These are phyloP conservation scores for Cystobasidium sp. DNA, from an alignment of 1,284 basidiomycete species.

Conservation along the genomic window DNA sequence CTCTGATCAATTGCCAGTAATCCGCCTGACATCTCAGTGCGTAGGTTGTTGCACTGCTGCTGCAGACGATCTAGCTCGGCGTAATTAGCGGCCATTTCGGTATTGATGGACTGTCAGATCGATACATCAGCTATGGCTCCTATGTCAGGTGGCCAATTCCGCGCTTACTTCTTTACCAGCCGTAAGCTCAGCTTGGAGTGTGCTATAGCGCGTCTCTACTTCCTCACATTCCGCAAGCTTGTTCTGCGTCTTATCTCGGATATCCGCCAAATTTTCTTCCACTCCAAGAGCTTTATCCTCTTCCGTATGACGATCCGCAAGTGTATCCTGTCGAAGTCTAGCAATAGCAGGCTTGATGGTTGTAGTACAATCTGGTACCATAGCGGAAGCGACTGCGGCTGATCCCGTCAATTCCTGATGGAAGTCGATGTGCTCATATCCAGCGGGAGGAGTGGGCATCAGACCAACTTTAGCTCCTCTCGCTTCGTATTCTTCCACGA, in stretches of 20 bases:
- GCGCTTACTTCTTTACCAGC: conserved; percentile 48
- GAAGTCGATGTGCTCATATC: conserved; percentile 51
- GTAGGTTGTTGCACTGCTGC: conserved; percentile 38
- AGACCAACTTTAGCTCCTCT: conserved; percentile 48
- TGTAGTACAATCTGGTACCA: conserved; percentile 51
- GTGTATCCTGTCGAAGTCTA: conserved; percentile 45
- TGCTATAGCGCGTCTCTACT: conserved; percentile 48
- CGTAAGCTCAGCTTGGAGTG: conserved; percentile 38
- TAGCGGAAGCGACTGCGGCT: conserved; percentile 45
- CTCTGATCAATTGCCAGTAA: conserved; percentile 43
- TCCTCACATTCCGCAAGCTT: conserved; percentile 46
- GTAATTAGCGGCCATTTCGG: conserved; percentile 33
- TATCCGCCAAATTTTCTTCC: conserved; percentile 47
- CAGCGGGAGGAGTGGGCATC: conserved; percentile 45
- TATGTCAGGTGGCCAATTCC: neutral
- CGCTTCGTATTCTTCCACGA: conserved; percentile 47
- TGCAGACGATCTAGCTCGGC: conserved; percentile 34
- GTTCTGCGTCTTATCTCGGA: conserved; percentile 44
- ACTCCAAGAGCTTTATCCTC: conserved; percentile 44
- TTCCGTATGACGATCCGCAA: conserved; percentile 33
- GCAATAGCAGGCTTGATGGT: conserved; percentile 50
- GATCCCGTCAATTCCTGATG: conserved; percentile 51
- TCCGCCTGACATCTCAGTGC: conserved; percentile 45
- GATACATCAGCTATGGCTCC: neutral
- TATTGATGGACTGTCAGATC: conserved; percentile 24